Evolutionary conservation across 495 filamentous ascomycete species (phyloP), one percentile per base, ranked within the genome.

Genomic region (Thozetella sp.): DNA sequence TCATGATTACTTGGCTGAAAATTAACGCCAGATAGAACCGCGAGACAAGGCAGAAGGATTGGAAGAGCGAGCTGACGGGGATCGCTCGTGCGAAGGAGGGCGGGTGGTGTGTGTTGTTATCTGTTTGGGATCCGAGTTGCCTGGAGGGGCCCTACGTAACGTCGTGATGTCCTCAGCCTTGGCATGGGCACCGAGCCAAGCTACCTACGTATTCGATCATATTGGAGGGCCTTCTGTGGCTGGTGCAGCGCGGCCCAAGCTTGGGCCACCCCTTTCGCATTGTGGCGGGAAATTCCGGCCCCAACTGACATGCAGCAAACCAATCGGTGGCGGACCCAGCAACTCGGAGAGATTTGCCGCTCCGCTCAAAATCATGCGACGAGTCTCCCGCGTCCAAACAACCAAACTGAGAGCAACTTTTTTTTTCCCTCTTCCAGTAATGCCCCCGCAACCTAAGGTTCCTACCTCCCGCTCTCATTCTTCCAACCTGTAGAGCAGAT

Each of bases 301-400:
- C 27, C 53, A 55, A 26, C 20, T 12, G 3, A 23, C 53, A 22
- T 72, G 69, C 71, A 71, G 72, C 75, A 68, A 70, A 65, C 53
- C 59, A 54, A 63, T 65, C 64, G 62, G 60, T 56, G 62, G 58
- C 52, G 30, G 15, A 22, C 20, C 64, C 60, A 57, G 53, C 57
- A 51, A 61, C 58, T 40, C 54, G 60, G 56, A 48, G 43, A 63
- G 59, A 64, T 59, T 64, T 61, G 65, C 59, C 58, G 60, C 58
- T 61, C 56, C 55, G 51, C 57, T 24, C 22, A 46, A 61, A 68
- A 64, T 67, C 62, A 67, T 67, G 65, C 59, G 54, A 64, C 37
- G 25, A 25, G 60, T 19, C 43, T 48, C 43, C 11, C 43, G 43
- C 43, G n/a, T 10, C 43, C 43, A 48, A 48, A 48, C 43, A 48